Evolutionary conservation across 805 yeast genomes (phyloP).

Genomic region (Wickerhamiella shivajii): DNA sequence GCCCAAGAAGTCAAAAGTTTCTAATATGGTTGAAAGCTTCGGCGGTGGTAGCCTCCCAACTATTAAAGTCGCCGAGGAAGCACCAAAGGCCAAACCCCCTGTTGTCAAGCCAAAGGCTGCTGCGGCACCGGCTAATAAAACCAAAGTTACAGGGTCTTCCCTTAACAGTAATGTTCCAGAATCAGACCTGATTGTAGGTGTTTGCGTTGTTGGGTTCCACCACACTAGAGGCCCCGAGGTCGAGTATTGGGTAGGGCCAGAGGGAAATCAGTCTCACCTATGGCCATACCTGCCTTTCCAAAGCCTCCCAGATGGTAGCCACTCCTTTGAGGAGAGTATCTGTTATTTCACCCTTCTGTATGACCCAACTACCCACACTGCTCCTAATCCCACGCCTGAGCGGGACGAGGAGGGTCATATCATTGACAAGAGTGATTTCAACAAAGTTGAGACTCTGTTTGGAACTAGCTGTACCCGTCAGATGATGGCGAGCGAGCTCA

Average conservation of each 20-base stretch:
- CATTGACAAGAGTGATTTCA: constrained; percentile 29
- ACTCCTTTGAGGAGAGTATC: constrained; percentile 83
- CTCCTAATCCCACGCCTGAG: constrained; percentile 31
- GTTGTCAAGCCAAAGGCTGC: not conserved
- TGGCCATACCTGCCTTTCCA: constrained; percentile 91
- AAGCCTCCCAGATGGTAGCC: constrained; percentile 93
- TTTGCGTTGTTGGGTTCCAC: constrained; percentile 84
- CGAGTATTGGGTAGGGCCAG: constrained; percentile 66
- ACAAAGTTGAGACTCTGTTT: constrained; percentile 55
- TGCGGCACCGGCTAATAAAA: not conserved
- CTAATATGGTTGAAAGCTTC: not conserved
- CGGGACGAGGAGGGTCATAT: constrained; percentile 27
- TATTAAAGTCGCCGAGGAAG: not conserved
- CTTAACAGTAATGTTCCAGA: not conserved
- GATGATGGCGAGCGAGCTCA: constrained; percentile 45
- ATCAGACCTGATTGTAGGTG: constrained; percentile 46
- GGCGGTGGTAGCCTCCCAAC: not conserved
- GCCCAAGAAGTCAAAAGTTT: not conserved
- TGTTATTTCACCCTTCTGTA: constrained; percentile 75
- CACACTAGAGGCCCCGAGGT: constrained; percentile 89
- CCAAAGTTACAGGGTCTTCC: not conserved
- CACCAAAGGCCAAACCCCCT: not conserved
- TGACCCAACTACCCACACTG: constrained; percentile 36
- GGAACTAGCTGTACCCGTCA: constrained; percentile 92
- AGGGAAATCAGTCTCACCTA: constrained; percentile 29